Conservation (phyloP, 1,139 yeast species). For the Zygoascus sp. region DNA sequence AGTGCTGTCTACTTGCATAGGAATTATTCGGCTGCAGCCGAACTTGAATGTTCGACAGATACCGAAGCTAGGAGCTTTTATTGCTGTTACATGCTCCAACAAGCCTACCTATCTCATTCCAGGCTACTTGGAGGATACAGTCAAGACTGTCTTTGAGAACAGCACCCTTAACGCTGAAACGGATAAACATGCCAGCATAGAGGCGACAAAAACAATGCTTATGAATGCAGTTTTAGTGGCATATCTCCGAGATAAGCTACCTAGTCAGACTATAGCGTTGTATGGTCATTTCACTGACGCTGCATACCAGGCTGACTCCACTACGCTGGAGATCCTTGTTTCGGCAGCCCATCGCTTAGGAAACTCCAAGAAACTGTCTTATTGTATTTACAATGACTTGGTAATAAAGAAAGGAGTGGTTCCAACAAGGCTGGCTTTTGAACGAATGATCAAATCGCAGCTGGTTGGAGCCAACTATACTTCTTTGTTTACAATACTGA, state of each 20-base stretch:
- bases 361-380: constrained; percentile 30
- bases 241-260: not conserved
- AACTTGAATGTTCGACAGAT: not conserved
- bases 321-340: constrained; percentile 28
- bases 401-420: constrained; percentile 12
- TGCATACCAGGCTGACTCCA: not conserved
- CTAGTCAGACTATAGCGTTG: not conserved
- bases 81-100: not conserved
- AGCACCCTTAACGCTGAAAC: not conserved
- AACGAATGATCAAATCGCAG: constrained; percentile 28
- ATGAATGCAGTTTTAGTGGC: constrained; percentile 10
- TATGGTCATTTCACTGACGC: not conserved
- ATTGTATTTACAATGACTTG: constrained; percentile 27
- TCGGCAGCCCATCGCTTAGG: constrained; percentile 30
- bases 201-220: not conserved
- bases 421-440: constrained; percentile 25
- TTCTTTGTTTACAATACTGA: constrained; percentile 24
- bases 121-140: not conserved
- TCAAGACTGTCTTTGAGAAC: too few species aligned
- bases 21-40: not conserved
- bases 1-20: constrained; percentile 1
- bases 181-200: not conserved
- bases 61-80: not conserved
- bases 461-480: constrained; percentile 26
- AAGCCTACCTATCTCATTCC: not conserved